phyloP scores from a whole-genome alignment of 2,329 filamentous ascomycete species.

The Aspergillus sojae region DNA sequence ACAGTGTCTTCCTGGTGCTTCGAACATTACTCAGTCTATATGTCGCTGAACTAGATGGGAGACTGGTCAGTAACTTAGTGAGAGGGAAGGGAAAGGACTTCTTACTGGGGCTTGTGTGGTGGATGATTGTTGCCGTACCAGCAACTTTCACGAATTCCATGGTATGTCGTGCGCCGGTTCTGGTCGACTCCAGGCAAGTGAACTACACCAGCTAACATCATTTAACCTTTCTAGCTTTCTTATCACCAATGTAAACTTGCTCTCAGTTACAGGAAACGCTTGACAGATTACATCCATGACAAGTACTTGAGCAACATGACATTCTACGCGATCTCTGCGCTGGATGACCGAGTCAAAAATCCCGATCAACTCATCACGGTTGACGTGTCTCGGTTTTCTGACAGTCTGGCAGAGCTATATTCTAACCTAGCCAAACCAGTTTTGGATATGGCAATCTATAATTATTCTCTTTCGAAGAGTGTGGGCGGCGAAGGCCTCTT shows the following conservation, averaged over 20 bases:
- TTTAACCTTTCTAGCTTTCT: constrained; percentile 66
- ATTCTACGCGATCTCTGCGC: constrained; percentile 91
- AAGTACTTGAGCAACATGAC: constrained; percentile 97
- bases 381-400: constrained; percentile 94
- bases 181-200: constrained; percentile 3
- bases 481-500: constrained; percentile 96
- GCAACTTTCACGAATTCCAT: constrained; percentile 99
- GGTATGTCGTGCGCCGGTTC: constrained; percentile 57
- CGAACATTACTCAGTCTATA: constrained; percentile 92
- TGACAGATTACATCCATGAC: constrained; percentile 94
- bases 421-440: constrained; percentile 94
- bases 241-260: constrained; percentile 97
- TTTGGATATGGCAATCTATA: constrained; percentile 95
- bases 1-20: constrained; percentile 89
- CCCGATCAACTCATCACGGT: constrained; percentile 96
- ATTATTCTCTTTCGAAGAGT: constrained; percentile 86
- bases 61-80: constrained; percentile 87
- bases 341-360: constrained; percentile 98
- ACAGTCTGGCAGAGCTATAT: constrained; percentile 91
- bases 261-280: constrained; percentile 84
- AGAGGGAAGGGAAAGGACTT: constrained; percentile 91
- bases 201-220: constrained; percentile 2
- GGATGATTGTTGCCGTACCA: constrained; percentile 96
- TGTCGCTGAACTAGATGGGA: constrained; percentile 93
- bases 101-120: constrained; percentile 85